Percentiles rank a stretch among this genome's conserved stretches.
phyloP scores from a whole-genome alignment of 768 basidiomycete genomes.

The Tricholoma furcatifolium region DNA sequence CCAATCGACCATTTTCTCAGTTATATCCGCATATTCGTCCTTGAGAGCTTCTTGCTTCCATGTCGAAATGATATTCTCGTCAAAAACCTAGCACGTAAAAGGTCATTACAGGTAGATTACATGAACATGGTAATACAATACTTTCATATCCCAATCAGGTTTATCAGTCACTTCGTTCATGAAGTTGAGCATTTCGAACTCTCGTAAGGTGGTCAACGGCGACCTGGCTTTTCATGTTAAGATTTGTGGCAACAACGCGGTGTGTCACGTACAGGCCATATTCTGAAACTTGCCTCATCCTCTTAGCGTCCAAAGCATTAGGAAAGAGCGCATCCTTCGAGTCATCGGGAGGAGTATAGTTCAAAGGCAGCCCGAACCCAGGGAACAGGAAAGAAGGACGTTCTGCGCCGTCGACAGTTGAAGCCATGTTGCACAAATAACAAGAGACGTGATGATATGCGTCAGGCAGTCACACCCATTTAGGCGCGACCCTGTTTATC shows the following conservation, averaged over 20 bases:
- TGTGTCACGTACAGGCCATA: too few species aligned
- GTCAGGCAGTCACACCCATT: too few species aligned
- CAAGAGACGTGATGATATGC: too few species aligned
- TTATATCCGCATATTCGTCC: conserved; percentile 1
- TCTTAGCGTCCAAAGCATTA: background rate
- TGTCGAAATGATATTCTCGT: conserved; percentile 6
- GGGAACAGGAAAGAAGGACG: conserved; percentile 14
- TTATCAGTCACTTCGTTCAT: conserved; percentile 2
- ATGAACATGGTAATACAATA: background rate
- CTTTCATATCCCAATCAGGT: conserved; percentile 1
- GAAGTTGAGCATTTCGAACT: background rate
- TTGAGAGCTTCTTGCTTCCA: conserved; percentile 18
- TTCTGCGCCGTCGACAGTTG: too few species aligned
- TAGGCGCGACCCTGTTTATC: too few species aligned
- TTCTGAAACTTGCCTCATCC: background rate
- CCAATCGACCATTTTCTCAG: conserved; percentile 16
- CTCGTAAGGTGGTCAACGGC: background rate
- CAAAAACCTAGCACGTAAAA: conserved; percentile 11
- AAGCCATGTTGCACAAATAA: too few species aligned
- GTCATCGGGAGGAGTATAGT: conserved; percentile 5
- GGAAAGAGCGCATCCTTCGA: background rate
- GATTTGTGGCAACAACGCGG: too few species aligned
- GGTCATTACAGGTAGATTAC: background rate
- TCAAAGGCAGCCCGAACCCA: conserved; percentile 27
- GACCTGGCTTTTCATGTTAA: background rate